phyloP scores from a whole-genome alignment of 2,329 filamentous ascomycete species.

The Penicillium paneum region DNA sequence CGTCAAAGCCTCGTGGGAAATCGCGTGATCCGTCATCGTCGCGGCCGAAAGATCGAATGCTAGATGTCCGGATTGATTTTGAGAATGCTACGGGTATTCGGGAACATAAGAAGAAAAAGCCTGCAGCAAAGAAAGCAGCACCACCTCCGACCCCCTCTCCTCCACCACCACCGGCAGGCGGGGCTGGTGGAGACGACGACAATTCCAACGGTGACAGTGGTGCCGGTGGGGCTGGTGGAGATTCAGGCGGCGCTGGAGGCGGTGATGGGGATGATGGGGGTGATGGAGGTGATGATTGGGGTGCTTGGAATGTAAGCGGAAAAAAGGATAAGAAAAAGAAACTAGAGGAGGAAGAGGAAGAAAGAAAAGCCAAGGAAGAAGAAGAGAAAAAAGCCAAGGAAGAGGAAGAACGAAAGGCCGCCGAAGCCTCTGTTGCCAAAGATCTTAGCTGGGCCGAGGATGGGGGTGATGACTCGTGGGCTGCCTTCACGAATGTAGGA shows the following conservation, averaged over 20 bases:
- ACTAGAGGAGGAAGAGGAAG: slow-evolving; percentile 32
- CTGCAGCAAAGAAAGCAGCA: slow-evolving; percentile 18
- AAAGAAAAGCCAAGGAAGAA: slow-evolving; percentile 23
- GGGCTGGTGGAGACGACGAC: slow-evolving; percentile 42
- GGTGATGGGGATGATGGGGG: slow-evolving; percentile 35
- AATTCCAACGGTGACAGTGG: slow-evolving; percentile 33
- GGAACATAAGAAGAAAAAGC: slow-evolving; percentile 37
- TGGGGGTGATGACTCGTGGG: slow-evolving; percentile 52
- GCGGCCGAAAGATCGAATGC: slow-evolving; percentile 7
- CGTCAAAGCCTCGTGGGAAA: slow-evolving; percentile 7
- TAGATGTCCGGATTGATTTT: slow-evolving; percentile 26
- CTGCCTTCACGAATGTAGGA: slow-evolving; percentile 45
- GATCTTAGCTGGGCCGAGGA: slow-evolving; percentile 48
- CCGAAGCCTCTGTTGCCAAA: slow-evolving; percentile 30
- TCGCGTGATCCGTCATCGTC: slow-evolving; percentile 6
- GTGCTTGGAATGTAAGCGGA: slow-evolving; percentile 37
- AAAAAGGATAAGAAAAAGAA: slow-evolving; percentile 31
- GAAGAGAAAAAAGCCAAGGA: slow-evolving; percentile 23
- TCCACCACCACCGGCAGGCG: slow-evolving; percentile 19
- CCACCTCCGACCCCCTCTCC: slow-evolving; percentile 10
- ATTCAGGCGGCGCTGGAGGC: slow-evolving; percentile 28
- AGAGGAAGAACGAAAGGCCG: slow-evolving; percentile 31
- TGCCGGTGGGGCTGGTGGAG: slow-evolving; percentile 31
- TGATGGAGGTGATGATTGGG: slow-evolving; percentile 40
- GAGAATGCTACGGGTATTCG: slow-evolving; percentile 25